Evolutionary conservation across 164 flowering plant species (phyloP), one percentile per base, ranked within the genome.

Genomic region (Vitis rupestris): DNA sequence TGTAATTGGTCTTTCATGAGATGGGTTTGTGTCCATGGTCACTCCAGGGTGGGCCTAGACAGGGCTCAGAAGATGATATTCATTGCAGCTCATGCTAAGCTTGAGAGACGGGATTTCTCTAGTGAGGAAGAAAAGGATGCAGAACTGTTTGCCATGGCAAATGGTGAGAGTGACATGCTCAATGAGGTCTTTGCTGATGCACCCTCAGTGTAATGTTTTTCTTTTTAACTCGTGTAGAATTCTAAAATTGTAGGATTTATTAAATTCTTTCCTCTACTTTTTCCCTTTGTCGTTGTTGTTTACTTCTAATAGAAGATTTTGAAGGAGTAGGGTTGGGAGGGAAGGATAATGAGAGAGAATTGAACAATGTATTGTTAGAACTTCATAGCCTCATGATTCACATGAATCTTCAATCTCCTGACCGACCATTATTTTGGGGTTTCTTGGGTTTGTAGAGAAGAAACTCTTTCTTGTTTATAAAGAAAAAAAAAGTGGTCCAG

Each of bases 61-160:
- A 79, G 79, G 67, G 86, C 79, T 64, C 92, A 88, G 64, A 88
- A 83, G 82, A 64, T 88, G 78, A 64, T 86, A 13, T 86, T 79
- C 64, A 71, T 86, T 72, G 80, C 89, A 59, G 83, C 85, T 61
- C 85, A 81, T 66, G 74, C 83, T 27, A 83, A 82, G 75, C 76
- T 83, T 59, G 83, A 73, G 57, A 80, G 77, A 68, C 64, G 77
- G 52, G 89, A 82, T 59, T 72, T 78, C 49, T 81, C 79, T 16
- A 68, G 61, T 64, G 85, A 82, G 50, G 84, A 81, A 59, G 85
- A 82, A 30, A 84, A 82, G 64, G 86, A 78, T 67, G 79, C 75
- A 15, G 88, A 85, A 66, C 65, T 85, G 61, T 79, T 78, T 60
- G 76, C 67, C 4, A 16, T 68, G 31, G 75, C 72, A 59, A 70